Evolutionary conservation across 1,284 basidiomycete species (phyloP).

Genomic region (Melampsora larici-populina): DNA sequence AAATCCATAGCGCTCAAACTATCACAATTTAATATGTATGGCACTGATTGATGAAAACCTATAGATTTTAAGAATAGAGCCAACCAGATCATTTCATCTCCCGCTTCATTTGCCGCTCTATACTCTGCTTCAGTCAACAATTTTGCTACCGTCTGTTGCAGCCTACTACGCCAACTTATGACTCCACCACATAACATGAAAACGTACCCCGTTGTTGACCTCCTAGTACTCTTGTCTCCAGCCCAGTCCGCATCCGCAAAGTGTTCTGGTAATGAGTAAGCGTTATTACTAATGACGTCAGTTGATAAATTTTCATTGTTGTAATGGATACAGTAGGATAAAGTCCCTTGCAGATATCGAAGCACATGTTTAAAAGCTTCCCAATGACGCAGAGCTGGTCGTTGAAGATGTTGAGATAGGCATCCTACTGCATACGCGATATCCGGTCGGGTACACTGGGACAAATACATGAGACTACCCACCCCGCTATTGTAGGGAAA

Average conservation of each 20-base stretch:
- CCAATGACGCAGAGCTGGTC: slow-evolving; percentile 3
- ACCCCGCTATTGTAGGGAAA: background rate
- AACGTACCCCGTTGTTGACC: slow-evolving; percentile 40
- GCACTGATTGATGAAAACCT: background rate
- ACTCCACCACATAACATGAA: no score
- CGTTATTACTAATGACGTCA: no score
- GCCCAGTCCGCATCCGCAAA: slow-evolving; percentile 42
- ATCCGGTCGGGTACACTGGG: slow-evolving; percentile 2
- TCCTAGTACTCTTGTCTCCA: slow-evolving; percentile 17
- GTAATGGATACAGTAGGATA: background rate
- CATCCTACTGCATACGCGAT: background rate
- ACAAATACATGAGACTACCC: slow-evolving; percentile 2
- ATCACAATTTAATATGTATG: no score
- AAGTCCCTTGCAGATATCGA: background rate
- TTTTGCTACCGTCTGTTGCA: no score
- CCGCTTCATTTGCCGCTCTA: no score
- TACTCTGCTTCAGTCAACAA: no score
- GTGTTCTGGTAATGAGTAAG: background rate
- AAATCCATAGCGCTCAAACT: no score
- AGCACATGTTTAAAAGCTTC: slow-evolving; percentile 3
- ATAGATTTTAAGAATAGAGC: background rate
- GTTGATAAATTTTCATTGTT: background rate
- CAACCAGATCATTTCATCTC: slow-evolving; percentile 1
- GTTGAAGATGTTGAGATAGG: background rate
- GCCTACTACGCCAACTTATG: no score